phyloP scores from a whole-genome alignment of 2,329 filamentous ascomycete genomes.

The Colletotrichum cuscutae region DNA sequence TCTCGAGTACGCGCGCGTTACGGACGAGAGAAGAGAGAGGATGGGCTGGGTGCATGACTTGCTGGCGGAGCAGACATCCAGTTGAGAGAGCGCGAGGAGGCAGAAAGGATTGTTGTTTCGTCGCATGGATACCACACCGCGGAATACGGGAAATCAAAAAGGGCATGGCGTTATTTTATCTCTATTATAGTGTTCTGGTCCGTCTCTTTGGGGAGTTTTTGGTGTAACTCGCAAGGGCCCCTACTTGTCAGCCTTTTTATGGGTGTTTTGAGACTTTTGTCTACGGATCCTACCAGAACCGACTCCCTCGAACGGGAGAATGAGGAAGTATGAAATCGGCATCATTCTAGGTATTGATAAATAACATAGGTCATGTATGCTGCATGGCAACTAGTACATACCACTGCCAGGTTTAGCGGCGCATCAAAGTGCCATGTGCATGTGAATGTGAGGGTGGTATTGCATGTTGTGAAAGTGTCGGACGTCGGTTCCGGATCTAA shows the following conservation, averaged over 20 bases:
- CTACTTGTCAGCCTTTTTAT: not conserved
- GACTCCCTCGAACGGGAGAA: not conserved
- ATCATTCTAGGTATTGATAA: not conserved
- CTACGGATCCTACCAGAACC: conserved; percentile 14
- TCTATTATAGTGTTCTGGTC: not conserved
- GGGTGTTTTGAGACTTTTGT: not conserved
- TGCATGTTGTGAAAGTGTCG: not conserved
- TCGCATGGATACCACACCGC: not conserved
- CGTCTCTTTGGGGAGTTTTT: not conserved
- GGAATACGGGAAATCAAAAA: not conserved
- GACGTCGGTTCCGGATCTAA: not conserved
- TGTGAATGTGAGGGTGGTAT: not conserved
- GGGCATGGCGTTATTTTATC: conserved; percentile 21
- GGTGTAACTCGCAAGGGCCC: not conserved
- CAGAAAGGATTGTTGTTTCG: no score
- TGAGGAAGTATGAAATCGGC: not conserved
- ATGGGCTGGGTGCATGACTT: conserved; percentile 68
- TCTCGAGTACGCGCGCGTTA: conserved; percentile 70
- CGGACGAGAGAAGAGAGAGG: conserved; percentile 60
- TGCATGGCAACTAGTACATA: not conserved
- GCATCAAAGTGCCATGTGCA: not conserved
- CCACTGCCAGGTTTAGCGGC: not conserved
- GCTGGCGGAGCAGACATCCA: conserved; percentile 33
- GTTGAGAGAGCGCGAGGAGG: not conserved
- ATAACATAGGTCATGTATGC: not conserved